These are phyloP conservation scores for Gyromitra esculenta DNA, from an alignment of 2,329 filamentous ascomycete genomes.

Conservation along the genomic window DNA sequence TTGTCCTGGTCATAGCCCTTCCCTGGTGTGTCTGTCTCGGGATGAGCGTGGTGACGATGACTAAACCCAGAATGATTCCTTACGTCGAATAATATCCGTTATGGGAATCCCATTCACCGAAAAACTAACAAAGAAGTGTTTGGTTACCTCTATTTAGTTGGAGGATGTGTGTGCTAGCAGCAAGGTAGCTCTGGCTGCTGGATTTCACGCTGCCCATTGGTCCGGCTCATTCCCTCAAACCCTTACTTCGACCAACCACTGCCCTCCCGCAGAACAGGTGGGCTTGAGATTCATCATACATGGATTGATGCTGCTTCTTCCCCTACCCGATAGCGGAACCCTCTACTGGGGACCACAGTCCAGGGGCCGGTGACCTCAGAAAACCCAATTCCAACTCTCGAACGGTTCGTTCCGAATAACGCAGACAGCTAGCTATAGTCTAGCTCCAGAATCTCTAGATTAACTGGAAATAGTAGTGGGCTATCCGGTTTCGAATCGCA, in stretches of 20 bases:
- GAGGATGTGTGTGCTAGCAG: slow-evolving; percentile 24
- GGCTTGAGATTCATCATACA: slow-evolving; percentile 17
- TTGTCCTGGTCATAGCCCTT: slow-evolving; percentile 29
- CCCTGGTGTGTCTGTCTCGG: slow-evolving; percentile 40
- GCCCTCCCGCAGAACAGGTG: slow-evolving; percentile 6
- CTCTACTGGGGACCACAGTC: slow-evolving; percentile 19
- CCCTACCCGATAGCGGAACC: slow-evolving; percentile 23
- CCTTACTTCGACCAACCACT: slow-evolving; percentile 18
- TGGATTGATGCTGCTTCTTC: background rate
- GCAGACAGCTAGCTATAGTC: slow-evolving; percentile 21
- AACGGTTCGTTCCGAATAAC: slow-evolving; percentile 36
- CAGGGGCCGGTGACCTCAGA: slow-evolving; percentile 27
- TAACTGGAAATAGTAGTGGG: slow-evolving; percentile 16
- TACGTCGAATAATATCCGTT: slow-evolving; percentile 26
- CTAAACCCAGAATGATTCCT: slow-evolving; percentile 28
- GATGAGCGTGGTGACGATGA: slow-evolving; percentile 41
- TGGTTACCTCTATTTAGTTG: slow-evolving; percentile 18
- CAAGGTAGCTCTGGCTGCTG: slow-evolving; percentile 10
- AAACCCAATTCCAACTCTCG: slow-evolving; percentile 2
- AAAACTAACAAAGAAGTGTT: slow-evolving; percentile 33
- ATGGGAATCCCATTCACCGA: slow-evolving; percentile 34
- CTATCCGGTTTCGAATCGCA: slow-evolving; percentile 16
- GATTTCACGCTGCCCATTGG: slow-evolving; percentile 28
- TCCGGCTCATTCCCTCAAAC: slow-evolving; percentile 33
- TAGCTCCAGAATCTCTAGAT: slow-evolving; percentile 9